Percentiles rank a stretch among this genome's conserved stretches.
Evolutionary conservation across 441 rosid species (phyloP).

Genomic region (Raphanus hybrid): DNA sequence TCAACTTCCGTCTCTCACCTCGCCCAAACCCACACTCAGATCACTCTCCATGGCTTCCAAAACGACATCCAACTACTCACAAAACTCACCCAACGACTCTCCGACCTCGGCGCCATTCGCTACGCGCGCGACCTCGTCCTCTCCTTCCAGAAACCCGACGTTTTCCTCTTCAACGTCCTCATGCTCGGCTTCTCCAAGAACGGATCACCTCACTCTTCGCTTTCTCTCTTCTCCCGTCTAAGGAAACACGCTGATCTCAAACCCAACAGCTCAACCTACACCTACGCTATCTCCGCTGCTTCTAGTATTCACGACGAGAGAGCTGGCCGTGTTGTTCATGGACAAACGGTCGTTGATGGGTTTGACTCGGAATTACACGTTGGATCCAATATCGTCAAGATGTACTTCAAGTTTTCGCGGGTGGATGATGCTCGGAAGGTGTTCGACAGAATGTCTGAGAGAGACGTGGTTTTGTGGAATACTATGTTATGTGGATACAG

Average conservation of each 20-base stretch:
- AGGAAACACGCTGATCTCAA: slow-evolving; percentile 46
- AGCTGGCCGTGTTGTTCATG: slow-evolving; percentile 55
- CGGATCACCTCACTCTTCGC: slow-evolving; percentile 48
- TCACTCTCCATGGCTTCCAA: slow-evolving; percentile 54
- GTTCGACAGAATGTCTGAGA: slow-evolving; percentile 66
- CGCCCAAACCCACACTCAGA: slow-evolving; percentile 66
- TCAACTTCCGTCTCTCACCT: slow-evolving; percentile 59
- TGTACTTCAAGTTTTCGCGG: slow-evolving; percentile 54
- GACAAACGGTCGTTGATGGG: slow-evolving; percentile 60
- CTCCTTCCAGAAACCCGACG: slow-evolving; percentile 63
- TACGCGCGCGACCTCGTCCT: slow-evolving; percentile 61
- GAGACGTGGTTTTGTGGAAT: slow-evolving; percentile 70
- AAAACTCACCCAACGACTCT: slow-evolving; percentile 70
- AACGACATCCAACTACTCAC: slow-evolving; percentile 61
- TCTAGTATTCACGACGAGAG: slow-evolving; percentile 44
- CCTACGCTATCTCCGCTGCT: slow-evolving; percentile 62
- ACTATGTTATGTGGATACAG: slow-evolving; percentile 69
- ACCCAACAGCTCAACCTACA: slow-evolving; percentile 66
- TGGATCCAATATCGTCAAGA: slow-evolving; percentile 64
- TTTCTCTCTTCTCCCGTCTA: slow-evolving; percentile 52
- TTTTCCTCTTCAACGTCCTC: slow-evolving; percentile 74
- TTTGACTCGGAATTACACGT: slow-evolving; percentile 60
- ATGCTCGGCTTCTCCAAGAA: slow-evolving; percentile 59
- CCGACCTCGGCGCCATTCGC: slow-evolving; percentile 55
- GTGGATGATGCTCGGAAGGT: slow-evolving; percentile 52